Evolutionary conservation across 1,284 basidiomycete species (phyloP).

Genomic region (Cystobasidium slooffiae): DNA sequence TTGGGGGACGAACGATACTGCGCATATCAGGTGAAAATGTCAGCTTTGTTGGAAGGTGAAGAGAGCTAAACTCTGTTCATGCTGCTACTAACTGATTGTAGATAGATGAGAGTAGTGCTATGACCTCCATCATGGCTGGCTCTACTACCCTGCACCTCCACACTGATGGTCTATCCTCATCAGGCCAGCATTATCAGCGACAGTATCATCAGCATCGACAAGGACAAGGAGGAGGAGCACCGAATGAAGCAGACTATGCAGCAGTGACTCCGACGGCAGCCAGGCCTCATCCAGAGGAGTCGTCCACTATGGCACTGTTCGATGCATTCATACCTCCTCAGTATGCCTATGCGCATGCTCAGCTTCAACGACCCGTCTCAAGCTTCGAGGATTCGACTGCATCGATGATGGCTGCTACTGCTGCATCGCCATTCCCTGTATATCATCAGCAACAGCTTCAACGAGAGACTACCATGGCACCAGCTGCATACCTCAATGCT

Average conservation of each 20-base stretch:
- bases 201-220: not conserved
- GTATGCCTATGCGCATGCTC: slow-evolving; percentile 8
- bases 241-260: slow-evolving; percentile 25
- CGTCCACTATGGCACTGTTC: slow-evolving; percentile 4
- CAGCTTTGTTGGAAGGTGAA: too few species aligned
- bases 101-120: too few species aligned
- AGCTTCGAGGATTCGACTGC: too few species aligned
- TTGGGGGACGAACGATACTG: too few species aligned
- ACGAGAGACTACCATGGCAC: too few species aligned
- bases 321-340: slow-evolving; percentile 1
- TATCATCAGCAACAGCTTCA: too few species aligned
- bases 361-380: not conserved
- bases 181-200: not conserved
- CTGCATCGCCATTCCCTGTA: too few species aligned
- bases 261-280: slow-evolving; percentile 20
- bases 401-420: too few species aligned
- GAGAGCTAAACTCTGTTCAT: too few species aligned
- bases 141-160: slow-evolving; percentile 15
- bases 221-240: not conserved
- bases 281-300: slow-evolving; percentile 23
- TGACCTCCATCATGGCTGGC: not conserved
- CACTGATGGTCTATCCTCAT: not conserved
- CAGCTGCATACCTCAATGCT: too few species aligned
- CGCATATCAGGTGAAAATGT: too few species aligned
- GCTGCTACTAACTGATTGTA: too few species aligned